Evolutionary conservation across 2,329 filamentous ascomycete genomes (phyloP), one percentile per base, ranked within the genome.

Genomic region (Xylaria digitata): DNA sequence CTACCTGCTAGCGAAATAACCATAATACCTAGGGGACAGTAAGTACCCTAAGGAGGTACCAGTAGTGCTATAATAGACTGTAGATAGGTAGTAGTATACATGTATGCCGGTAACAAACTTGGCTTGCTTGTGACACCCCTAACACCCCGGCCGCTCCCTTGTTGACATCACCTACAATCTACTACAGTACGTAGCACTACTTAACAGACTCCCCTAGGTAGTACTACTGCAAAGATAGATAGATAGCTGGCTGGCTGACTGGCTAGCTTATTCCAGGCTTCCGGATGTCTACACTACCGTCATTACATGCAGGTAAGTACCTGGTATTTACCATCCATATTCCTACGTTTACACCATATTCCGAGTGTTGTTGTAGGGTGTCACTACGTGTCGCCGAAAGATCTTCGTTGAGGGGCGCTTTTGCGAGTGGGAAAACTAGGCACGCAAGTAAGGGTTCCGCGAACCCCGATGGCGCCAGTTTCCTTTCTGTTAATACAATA

Each of bases 381-480:
- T 46, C 13, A 48, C 48, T 40, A 43, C 34, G n/a, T 48, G 37
- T 43, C 15, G 37, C 46, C 30, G 17, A 19, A 42, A 43, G 34
- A 43, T 30, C 23, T 50, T 37, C 19, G 23, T 48, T 40, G 23
- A 19, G n/a, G 26, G 17, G 17, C 23, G 15, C 19, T 37, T 37
- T 26, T 50, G 45, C 11, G 32, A 19, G 56, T 26, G 32, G 45
- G 15, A 52, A 42, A 43, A 52, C 34, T 46, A 40, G 37, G 40
- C n/a, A 54, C 23, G 11, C 32, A 9, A 30, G 30, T 30, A 34
- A 34, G 34, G 21, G 34, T 55, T 61, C 63, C 63, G 57, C 57
- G 53, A 52, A 66, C 19, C 53, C 59, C 59, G 63, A 53, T 53
- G 58, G 62, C 46, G 48, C 62, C 50, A 45, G 49, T 43, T 43